phyloP scores from a whole-genome alignment of 2,329 filamentous ascomycete genomes.

The Aspergillus uvarum region DNA sequence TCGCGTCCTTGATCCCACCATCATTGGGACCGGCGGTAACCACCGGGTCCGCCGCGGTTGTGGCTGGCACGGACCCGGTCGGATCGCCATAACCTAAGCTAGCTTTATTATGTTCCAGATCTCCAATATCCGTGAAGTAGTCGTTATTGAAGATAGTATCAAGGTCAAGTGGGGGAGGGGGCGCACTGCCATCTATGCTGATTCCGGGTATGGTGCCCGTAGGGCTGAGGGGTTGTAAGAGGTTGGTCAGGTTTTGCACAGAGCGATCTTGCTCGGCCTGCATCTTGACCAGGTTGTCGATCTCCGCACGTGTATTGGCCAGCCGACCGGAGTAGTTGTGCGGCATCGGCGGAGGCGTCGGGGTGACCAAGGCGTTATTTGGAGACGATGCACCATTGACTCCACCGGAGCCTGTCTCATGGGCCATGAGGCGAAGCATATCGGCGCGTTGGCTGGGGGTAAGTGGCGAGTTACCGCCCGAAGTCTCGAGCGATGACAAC shows the following conservation, averaged over 20 bases:
- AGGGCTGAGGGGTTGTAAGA: conserved; percentile 77
- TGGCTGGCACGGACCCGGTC: conserved; percentile 17
- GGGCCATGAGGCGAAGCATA: conserved; percentile 49
- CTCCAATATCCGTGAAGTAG: conserved; percentile 51
- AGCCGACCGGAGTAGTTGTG: conserved; percentile 51
- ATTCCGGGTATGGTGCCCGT: conserved; percentile 75
- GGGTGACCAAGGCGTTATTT: conserved; percentile 60
- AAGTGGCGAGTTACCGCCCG: conserved; percentile 44
- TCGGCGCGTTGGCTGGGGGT: conserved; percentile 49
- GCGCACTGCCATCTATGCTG: conserved; percentile 41
- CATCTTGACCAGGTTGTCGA: conserved; percentile 75
- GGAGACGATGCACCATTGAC: conserved; percentile 36
- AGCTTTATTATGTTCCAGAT: conserved; percentile 32
- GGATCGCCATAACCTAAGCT: conserved; percentile 26
- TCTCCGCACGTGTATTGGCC: conserved; percentile 68
- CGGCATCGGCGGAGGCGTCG: conserved; percentile 55
- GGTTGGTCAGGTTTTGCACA: conserved; percentile 70
- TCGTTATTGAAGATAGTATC: conserved; percentile 60
- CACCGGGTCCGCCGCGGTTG: conserved; percentile 19
- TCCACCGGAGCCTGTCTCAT: conserved; percentile 46
- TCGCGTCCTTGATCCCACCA: conserved; percentile 29
- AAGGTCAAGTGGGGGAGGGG: conserved; percentile 52
- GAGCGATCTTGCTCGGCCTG: conserved; percentile 76
- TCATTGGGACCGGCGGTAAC: conserved; percentile 24
- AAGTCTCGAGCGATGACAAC: conserved; percentile 46